Conservation (phyloP, 2,329 filamentous ascomycete genomes). For the Exophiala alcalophila region DNA sequence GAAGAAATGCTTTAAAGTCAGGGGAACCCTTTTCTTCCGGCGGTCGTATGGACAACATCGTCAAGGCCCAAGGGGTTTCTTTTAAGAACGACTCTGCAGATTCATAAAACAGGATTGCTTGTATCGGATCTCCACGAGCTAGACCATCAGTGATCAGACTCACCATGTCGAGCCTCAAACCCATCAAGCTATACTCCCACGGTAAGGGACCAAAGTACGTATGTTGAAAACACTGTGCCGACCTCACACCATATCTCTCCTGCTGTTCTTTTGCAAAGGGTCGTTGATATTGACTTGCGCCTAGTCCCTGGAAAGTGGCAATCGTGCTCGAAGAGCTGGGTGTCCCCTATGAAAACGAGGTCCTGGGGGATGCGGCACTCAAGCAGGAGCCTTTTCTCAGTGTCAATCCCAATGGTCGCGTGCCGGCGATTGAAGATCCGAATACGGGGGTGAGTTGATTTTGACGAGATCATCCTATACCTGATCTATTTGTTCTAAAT, state of each 20-base stretch:
- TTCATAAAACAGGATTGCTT: no score
- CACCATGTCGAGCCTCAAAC: no score
- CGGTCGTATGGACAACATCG: no score
- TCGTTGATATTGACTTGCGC: constrained; percentile 1
- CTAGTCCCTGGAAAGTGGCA: constrained; percentile 30
- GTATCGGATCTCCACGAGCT: no score
- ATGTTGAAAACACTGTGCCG: no score
- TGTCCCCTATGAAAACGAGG: constrained; percentile 33
- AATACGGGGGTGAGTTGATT: constrained; percentile 39
- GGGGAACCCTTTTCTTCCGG: no score
- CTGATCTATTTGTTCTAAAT: background rate
- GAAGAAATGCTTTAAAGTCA: no score
- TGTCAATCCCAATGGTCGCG: constrained; percentile 30
- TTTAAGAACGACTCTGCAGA: no score
- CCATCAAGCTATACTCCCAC: background rate
- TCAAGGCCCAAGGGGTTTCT: no score
- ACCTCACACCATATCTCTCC: no score
- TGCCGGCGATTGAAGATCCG: constrained; percentile 37
- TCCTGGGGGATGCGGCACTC: constrained; percentile 27
- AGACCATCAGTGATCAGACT: no score
- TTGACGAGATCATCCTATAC: background rate
- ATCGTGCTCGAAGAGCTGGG: constrained; percentile 35
- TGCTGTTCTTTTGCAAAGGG: background rate
- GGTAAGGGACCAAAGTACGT: background rate
- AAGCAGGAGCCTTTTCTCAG: constrained; percentile 20